Evolutionary conservation across 2,329 filamentous ascomycete genomes (phyloP), one percentile per base, ranked within the genome.

Genomic region (Cercospora nicotianae): DNA sequence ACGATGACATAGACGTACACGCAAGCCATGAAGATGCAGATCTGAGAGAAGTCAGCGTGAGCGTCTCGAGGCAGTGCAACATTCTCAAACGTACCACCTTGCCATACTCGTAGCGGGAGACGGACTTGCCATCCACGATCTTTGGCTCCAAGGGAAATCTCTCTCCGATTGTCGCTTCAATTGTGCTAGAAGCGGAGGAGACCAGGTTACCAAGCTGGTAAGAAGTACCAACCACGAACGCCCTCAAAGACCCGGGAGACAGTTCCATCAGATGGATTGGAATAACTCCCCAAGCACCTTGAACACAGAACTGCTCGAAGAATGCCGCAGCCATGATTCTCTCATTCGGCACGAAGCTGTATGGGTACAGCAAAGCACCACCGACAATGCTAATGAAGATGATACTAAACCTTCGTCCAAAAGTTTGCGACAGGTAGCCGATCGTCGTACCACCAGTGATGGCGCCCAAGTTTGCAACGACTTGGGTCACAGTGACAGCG

Each of bases 161-260:
- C 68, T 82, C 79, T 6, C 80, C 81, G 45, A 83, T 79, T 0
- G 77, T 78, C 1, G 79, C 77, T 64, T 82, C 78, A 65, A 83
- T 83, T 2, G 81, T 83, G 5, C 80, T 79, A 13, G 77, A 79
- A 5, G 81, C 80, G 6, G 78, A 80, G 0, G 80, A 80, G 8
- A 88, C 88, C 18, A 94, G 86, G 77, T 94, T 94, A 60, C 91
- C 91, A 2, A 94, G 85, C 79, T 94, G 90, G 80, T 93, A 92
- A 2, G 86, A 84, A 0, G 90, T 90, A 63, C 91, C 91, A 26
- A 92, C 89, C 65, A 91, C 89, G 72, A 91, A 91, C 0, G 91
- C 91, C 4, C 91, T 84, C 82, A 93, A 90, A 0, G 87, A 86
- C 0, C 89, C 89, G 0, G 91, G 91, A 0, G 87, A 89, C 8